Conservation (phyloP, 2,329 filamentous ascomycete species). For the Diaporthe aspalathi region DNA sequence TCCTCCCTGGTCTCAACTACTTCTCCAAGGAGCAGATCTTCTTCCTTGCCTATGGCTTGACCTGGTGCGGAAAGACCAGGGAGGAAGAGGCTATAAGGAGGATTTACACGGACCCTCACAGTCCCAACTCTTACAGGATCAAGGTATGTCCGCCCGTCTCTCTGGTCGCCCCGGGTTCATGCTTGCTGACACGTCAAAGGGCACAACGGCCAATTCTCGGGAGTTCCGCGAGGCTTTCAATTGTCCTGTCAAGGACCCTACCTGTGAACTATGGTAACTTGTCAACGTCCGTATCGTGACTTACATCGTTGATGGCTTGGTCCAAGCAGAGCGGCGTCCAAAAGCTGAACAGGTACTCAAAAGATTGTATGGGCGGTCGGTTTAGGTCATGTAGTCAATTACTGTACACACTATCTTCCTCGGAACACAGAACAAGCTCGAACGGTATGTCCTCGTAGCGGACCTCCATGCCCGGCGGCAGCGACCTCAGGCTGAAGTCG, state of each 20-base stretch:
- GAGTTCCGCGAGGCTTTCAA: slow-evolving; percentile 76
- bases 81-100: slow-evolving; percentile 67
- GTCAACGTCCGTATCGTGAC: not conserved
- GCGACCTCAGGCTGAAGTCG: slow-evolving; percentile 10
- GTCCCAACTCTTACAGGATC: slow-evolving; percentile 71
- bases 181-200: slow-evolving; percentile 45
- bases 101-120: slow-evolving; percentile 74
- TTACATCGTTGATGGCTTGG: not conserved
- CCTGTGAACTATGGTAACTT: slow-evolving; percentile 74
- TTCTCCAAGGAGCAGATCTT: slow-evolving; percentile 78
- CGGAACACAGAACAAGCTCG: not conserved
- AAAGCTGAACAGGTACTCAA: not conserved
- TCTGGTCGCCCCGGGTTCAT: not conserved
- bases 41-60: slow-evolving; percentile 73
- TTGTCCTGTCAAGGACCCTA: slow-evolving; percentile 73
- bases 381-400: slow-evolving; percentile 23
- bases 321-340: not conserved
- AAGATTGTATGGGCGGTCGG: not conserved
- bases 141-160: slow-evolving; percentile 51
- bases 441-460: slow-evolving; percentile 1
- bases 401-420: slow-evolving; percentile 18
- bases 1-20: slow-evolving; percentile 69
- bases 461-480: not conserved
- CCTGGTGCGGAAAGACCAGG: slow-evolving; percentile 75
- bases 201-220: slow-evolving; percentile 71